Evolutionary conservation across 441 rosid species (phyloP).

Genomic region (Gossypium schwendimanii): DNA sequence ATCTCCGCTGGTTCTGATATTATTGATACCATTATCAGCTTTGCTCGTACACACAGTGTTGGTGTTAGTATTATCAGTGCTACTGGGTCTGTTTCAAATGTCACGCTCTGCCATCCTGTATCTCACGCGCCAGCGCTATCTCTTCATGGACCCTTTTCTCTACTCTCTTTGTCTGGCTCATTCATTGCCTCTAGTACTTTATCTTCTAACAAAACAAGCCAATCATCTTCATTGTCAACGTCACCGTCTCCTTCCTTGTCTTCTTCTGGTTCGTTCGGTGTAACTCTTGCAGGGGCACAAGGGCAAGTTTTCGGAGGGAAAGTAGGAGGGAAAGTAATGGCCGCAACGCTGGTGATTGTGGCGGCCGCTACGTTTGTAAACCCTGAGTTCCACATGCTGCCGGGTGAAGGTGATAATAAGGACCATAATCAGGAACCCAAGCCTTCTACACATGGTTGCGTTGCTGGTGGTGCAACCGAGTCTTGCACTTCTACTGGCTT

Average conservation of each 20-base stretch:
- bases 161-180: slow-evolving; percentile 35
- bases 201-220: background rate
- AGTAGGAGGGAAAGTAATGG: slow-evolving; percentile 37
- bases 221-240: background rate
- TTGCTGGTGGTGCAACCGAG: slow-evolving; percentile 11
- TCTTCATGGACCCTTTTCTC: slow-evolving; percentile 38
- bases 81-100: slow-evolving; percentile 32
- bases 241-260: background rate
- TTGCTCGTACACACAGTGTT: slow-evolving; percentile 22
- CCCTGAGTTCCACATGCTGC: slow-evolving; percentile 28
- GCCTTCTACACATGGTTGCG: background rate
- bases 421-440: slow-evolving; percentile 16
- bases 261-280: slow-evolving; percentile 24
- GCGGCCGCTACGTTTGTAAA: slow-evolving; percentile 27
- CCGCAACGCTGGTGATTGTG: slow-evolving; percentile 35
- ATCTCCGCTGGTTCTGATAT: slow-evolving; percentile 42
- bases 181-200: slow-evolving; percentile 13
- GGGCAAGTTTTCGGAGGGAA: slow-evolving; percentile 48
- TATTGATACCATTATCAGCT: slow-evolving; percentile 26
- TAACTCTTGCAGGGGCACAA: slow-evolving; percentile 36
- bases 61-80: slow-evolving; percentile 32
- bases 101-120: slow-evolving; percentile 37
- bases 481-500: slow-evolving; percentile 11
- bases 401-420: slow-evolving; percentile 14
- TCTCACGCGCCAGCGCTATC: slow-evolving; percentile 32